Evolutionary conservation across 1,284 basidiomycete genomes (phyloP), one percentile per base, ranked within the genome.

Genomic region (Cerrena zonata): DNA sequence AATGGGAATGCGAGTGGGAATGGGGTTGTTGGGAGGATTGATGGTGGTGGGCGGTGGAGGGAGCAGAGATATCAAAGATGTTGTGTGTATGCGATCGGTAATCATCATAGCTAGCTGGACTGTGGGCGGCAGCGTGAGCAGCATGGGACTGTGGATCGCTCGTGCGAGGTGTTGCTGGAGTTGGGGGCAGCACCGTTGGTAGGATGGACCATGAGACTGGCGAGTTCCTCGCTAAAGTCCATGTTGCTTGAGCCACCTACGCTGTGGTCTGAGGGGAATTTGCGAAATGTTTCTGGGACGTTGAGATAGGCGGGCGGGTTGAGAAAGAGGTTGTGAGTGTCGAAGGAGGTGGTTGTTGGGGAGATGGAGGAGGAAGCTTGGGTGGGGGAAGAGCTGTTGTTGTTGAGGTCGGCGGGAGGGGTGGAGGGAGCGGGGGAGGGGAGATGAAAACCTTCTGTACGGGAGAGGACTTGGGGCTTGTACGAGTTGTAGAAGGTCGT

Each of bases 21-120:
- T 22, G 44, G 24, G 54, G 53, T 53, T 58, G 53, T 57, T 56
- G 34, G n/a, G n/a, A n/a, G n/a, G n/a, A n/a, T 37, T 41, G 50
- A 53, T 55, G 50, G 48, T 56, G 45, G 53, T 68, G 58, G 54
- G 66, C 64, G 56, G 60, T 63, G 51, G 61, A 61, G 47, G 76
- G 73, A 1, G 76, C 75, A 49, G 75, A 75, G 64, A 86, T 80
- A 66, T 87, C 84, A 48, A 86, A 87, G 61, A 87, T 85, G 67
- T 84, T 83, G 71, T 86, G 84, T 3, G 80, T 75, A 42, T 69
- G 69, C 15, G 67, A 59, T 56, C 62, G 67, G 41, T 67, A 66
- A 53, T 73, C 65, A 56, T 68, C 64, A 56, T 65, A 67, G 30
- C 30, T 34, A 1, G 61, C 68, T 15, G 68, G 58, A 51, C 63